Base-by-base conservation (phyloP, 345 rosid species). In the Syzygium aqueum region DNA sequence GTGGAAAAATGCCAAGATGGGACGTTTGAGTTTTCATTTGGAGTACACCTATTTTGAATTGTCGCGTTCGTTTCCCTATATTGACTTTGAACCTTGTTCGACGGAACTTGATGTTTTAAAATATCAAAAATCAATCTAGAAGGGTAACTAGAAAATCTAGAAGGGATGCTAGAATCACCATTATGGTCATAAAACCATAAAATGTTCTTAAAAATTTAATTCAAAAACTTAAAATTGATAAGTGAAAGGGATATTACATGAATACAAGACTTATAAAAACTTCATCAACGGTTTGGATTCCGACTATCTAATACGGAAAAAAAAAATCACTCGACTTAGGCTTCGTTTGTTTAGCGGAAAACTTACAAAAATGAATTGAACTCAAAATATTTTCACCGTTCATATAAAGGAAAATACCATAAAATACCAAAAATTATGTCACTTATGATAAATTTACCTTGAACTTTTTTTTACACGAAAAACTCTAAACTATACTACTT, bases 271-370 rank as follows among this genome's bases (percentile, higher is more conserved):
- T 13, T 33, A 73, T 1, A 33, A 8, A 33, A 1, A 73, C 11
- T 17, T 73, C 7, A 37, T 6, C 1, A 7, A 1, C 19, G 46
- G 17, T 33, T 73, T 33, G 46, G 19, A 22, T 33, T 33, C 5
- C 2, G 12, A 33, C 22, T 17, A 11, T 33, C 80, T 40, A 3
- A 33, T 7, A 0, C 2, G 2, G 13, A 4, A 73, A 33, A 67
- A 22, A 33, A 19, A 2, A 37, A 1, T 15, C 30, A 3, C 33
- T 8, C 2, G 17, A 8, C 6, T 9, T 67, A 17, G 7, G 22
- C 6, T 33, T 0, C 1, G 2, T 67, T 4, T 33, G 0, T 17
- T 33, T 33, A 1, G 7, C 2, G 3, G 17, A 33, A 67, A 67
- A 67, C 37, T 33, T 33, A 19, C 3, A 12, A n/a, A 61, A n/a